Evolutionary conservation across 2,329 filamentous ascomycete genomes (phyloP).

Genomic region (Claviceps sp.): DNA sequence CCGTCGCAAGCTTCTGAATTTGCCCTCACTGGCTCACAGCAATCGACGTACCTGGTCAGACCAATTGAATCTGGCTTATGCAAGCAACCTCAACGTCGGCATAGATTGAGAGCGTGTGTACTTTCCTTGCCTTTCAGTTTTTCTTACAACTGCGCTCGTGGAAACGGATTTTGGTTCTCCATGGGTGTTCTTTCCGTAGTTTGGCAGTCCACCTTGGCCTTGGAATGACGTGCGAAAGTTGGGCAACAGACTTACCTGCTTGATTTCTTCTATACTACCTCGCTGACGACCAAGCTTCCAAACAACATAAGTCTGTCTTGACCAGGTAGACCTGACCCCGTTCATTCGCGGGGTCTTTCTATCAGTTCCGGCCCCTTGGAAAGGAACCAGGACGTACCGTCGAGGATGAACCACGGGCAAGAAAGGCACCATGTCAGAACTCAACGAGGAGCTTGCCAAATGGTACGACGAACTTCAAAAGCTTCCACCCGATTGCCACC

Average conservation of each 20-base stretch:
- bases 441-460: conserved; percentile 26
- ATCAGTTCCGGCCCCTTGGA: not conserved
- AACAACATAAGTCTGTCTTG: not conserved
- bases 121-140: not conserved
- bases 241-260: not conserved
- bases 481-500: conserved; percentile 39
- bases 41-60: not conserved
- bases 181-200: not conserved
- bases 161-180: not conserved
- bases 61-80: not conserved
- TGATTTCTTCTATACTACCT: not conserved
- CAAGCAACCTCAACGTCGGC: not conserved
- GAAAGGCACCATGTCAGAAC: conserved; percentile 22
- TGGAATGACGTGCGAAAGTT: not conserved
- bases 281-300: not conserved
- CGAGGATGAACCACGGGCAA: conserved; percentile 2
- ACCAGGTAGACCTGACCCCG: not conserved
- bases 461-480: conserved; percentile 30
- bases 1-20: too few species aligned
- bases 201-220: not conserved
- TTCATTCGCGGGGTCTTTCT: not conserved
- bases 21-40: not conserved
- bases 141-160: not conserved
- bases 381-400: not conserved
- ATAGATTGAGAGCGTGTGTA: not conserved